These are phyloP conservation scores for Stylonectria norvegica DNA, from an alignment of 2,329 filamentous ascomycete species.

Conservation along the genomic window DNA sequence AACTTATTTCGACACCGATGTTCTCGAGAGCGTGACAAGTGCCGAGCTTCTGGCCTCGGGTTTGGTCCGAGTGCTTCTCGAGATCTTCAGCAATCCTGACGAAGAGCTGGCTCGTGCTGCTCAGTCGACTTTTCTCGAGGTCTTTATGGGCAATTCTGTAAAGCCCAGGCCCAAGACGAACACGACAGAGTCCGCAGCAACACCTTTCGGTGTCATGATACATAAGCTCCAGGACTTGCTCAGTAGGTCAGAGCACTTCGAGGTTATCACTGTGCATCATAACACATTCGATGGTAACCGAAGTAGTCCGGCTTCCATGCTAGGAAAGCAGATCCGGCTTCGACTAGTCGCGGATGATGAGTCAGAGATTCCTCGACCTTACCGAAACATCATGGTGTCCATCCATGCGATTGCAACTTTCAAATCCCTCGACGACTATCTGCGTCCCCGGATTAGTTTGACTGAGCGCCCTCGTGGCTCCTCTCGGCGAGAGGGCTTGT, in stretches of 20 bases:
- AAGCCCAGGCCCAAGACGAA: constrained; percentile 63
- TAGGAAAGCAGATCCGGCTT: constrained; percentile 90
- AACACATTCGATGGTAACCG: constrained; percentile 87
- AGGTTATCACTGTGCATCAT: constrained; percentile 92
- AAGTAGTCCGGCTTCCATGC: constrained; percentile 89
- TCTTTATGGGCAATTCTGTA: constrained; percentile 80
- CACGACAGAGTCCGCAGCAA: constrained; percentile 66
- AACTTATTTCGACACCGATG: constrained; percentile 81
- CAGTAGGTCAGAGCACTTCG: constrained; percentile 95
- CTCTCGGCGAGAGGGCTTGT: constrained; percentile 60
- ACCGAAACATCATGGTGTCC: constrained; percentile 94
- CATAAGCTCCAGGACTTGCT: constrained; percentile 94
- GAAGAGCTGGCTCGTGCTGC: constrained; percentile 61
- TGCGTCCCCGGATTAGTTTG: constrained; percentile 81
- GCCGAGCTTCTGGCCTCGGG: constrained; percentile 89
- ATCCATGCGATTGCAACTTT: constrained; percentile 98
- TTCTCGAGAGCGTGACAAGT: constrained; percentile 90
- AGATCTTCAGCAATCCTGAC: constrained; percentile 73
- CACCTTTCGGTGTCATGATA: constrained; percentile 85
- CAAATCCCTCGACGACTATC: constrained; percentile 92
- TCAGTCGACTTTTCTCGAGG: constrained; percentile 79
- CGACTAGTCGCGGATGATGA: constrained; percentile 86
- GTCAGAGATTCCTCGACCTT: constrained; percentile 81
- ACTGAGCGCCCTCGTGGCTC: constrained; percentile 63
- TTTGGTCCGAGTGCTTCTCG: constrained; percentile 78